Conservation (phyloP, 208 protist species). For the Porcisia deanei region DNA sequence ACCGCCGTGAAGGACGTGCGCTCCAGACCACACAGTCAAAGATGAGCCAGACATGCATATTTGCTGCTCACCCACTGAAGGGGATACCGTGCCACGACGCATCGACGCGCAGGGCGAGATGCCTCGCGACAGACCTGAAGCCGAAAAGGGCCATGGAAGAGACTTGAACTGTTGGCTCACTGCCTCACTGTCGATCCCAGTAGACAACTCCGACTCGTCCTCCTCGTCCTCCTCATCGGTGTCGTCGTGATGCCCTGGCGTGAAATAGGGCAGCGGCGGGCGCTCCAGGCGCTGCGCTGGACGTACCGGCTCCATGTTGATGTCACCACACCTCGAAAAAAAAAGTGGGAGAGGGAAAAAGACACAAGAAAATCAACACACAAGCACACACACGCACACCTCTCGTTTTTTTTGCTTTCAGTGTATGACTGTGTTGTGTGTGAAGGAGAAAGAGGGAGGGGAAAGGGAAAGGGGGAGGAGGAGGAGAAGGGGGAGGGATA, state of each 20-base stretch:
- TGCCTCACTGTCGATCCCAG: conserved; percentile 18
- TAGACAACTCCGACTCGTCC: conserved; percentile 16
- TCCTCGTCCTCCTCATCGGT: conserved; percentile 19
- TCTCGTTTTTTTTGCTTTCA: not conserved
- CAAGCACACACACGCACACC: no score
- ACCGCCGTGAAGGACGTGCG: conserved; percentile 11
- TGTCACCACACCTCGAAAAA: conserved; percentile 4
- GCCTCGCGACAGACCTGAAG: conserved; percentile 2
- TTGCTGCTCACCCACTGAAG: conserved; percentile 6
- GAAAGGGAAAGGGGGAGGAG: not conserved
- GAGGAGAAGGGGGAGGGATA: not conserved
- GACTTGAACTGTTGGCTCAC: conserved; percentile 21
- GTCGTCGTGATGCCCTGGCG: not conserved
- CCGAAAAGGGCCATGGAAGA: conserved; percentile 22
- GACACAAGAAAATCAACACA: not conserved
- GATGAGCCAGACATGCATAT: conserved; percentile 21
- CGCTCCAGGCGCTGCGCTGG: conserved; percentile 30
- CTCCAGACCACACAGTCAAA: conserved; percentile 29
- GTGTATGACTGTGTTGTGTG: not conserved
- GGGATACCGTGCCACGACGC: conserved; percentile 12
- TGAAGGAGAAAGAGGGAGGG: not conserved
- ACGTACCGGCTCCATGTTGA: conserved; percentile 22
- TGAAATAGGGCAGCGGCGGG: conserved; percentile 2
- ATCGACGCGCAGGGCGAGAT: conserved; percentile 7
- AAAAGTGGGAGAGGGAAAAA: conserved; percentile 9